Percentiles rank a stretch among this genome's conserved stretches.
These are phyloP conservation scores for Colletotrichum sp. DNA, from an alignment of 2,329 filamentous ascomycete genomes.

Conservation along the genomic window DNA sequence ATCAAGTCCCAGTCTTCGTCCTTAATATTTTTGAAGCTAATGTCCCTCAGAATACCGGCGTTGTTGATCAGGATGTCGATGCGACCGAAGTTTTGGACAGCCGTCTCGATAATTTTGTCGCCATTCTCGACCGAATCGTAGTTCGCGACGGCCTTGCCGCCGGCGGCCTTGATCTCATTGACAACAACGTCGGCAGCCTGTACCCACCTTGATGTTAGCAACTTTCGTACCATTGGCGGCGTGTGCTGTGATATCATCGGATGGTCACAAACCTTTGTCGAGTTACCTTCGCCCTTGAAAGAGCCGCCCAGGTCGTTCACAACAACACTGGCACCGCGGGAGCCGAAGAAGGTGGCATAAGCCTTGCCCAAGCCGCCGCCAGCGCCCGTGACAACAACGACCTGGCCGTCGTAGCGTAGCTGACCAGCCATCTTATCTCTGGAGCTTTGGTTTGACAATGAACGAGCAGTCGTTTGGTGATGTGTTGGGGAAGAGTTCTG, in stretches of 20 bases:
- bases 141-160: constrained; percentile 96
- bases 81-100: constrained; percentile 80
- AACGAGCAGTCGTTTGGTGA: neutral
- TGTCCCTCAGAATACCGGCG: constrained; percentile 90
- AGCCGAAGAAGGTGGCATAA: constrained; percentile 89
- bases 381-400: constrained; percentile 81
- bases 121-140: constrained; percentile 95
- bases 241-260: neutral
- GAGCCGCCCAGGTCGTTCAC: constrained; percentile 96
- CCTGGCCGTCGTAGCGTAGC: constrained; percentile 83
- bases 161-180: constrained; percentile 81
- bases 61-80: constrained; percentile 98
- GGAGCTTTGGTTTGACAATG: neutral
- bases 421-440: constrained; percentile 63
- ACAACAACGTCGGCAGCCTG: constrained; percentile 85
- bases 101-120: constrained; percentile 91
- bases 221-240: neutral
- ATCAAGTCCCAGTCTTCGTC: constrained; percentile 97
- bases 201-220: constrained; percentile 24
- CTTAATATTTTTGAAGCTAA: constrained; percentile 99
- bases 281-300: constrained; percentile 90
- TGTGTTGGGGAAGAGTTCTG: neutral
- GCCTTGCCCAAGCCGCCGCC: constrained; percentile 80
- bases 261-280: constrained; percentile 70
- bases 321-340: constrained; percentile 89